Percentiles rank a stretch among this genome's conserved stretches.
Evolutionary conservation across 179 eudicot species (phyloP).

Genomic region (Spergularia azorica): DNA sequence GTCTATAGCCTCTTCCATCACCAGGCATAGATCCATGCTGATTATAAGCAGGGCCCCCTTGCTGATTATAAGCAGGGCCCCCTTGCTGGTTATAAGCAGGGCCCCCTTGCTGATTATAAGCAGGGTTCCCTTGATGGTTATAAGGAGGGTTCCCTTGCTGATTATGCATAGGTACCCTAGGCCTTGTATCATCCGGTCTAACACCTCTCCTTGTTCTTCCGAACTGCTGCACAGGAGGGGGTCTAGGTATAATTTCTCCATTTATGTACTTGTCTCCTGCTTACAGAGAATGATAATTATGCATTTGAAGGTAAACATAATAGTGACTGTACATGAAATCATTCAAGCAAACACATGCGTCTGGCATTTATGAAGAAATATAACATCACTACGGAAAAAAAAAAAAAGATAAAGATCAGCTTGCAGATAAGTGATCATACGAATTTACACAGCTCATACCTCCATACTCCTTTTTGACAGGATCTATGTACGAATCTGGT

Average conservation of each 20-base stretch:
- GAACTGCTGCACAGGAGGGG: slow-evolving; percentile 73
- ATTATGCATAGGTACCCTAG: slow-evolving; percentile 39
- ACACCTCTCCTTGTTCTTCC: slow-evolving; percentile 52
- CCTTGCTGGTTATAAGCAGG: neutral
- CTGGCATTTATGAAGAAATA: neutral
- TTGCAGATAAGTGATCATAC: neutral
- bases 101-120: slow-evolving; percentile 22
- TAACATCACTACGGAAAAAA: neutral
- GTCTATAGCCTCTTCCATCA: slow-evolving; percentile 19
- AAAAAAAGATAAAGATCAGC: neutral
- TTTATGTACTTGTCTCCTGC: slow-evolving; percentile 91
- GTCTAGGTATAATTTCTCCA: slow-evolving; percentile 86
- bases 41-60: slow-evolving; percentile 14
- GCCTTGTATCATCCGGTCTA: slow-evolving; percentile 31
- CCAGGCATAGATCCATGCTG: slow-evolving; percentile 20
- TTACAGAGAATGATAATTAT: slow-evolving; percentile 12
- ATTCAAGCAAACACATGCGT: neutral
- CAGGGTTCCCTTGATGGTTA: slow-evolving; percentile 22
- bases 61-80: slow-evolving; percentile 8
- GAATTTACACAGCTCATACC: slow-evolving; percentile 40
- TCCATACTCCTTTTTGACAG: slow-evolving; percentile 94
- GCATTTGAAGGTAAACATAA: neutral
- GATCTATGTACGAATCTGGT: slow-evolving; percentile 96
- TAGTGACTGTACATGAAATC: neutral
- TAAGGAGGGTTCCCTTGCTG: slow-evolving; percentile 33